Conservation (phyloP, 2,329 filamentous ascomycete species). For the Xylariaceae sp. region DNA sequence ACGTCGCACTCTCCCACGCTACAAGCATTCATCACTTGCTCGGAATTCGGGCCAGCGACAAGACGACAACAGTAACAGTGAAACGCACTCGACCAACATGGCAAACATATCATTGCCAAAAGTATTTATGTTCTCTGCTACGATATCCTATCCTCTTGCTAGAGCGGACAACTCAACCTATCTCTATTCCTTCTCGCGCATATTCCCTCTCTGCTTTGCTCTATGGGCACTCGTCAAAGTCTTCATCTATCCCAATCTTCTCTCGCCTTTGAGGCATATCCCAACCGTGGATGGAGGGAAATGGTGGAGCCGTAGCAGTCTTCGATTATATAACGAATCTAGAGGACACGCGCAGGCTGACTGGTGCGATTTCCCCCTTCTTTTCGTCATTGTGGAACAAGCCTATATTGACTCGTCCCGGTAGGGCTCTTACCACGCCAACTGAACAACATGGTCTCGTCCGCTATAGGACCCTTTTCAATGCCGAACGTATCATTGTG, state of each 20-base stretch:
- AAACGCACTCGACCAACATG: slow-evolving; percentile 3
- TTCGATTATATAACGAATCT: slow-evolving; percentile 8
- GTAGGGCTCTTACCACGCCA: slow-evolving; percentile 11
- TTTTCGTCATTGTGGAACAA: neutral
- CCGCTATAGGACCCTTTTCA: slow-evolving; percentile 11
- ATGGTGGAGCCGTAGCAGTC: slow-evolving; percentile 18
- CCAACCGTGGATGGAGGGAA: slow-evolving; percentile 15
- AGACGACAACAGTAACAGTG: too few relatives aligned
- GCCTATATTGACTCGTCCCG: slow-evolving; percentile 2
- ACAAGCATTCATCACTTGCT: too few relatives aligned
- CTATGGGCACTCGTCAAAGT: slow-evolving; percentile 10
- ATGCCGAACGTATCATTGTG: slow-evolving; percentile 11
- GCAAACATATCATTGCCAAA: neutral
- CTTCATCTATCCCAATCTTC: slow-evolving; percentile 16
- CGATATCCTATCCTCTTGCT: slow-evolving; percentile 12
- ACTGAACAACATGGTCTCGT: slow-evolving; percentile 10
- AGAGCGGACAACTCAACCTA: slow-evolving; percentile 7
- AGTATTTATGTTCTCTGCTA: slow-evolving; percentile 4
- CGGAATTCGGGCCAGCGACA: too few relatives aligned
- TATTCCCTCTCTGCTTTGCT: slow-evolving; percentile 3
- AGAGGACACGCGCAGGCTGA: slow-evolving; percentile 12
- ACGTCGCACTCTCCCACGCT: too few relatives aligned
- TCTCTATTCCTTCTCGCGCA: slow-evolving; percentile 2
- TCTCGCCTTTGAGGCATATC: slow-evolving; percentile 17
- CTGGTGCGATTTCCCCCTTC: slow-evolving; percentile 8